phyloP scores from a whole-genome alignment of 2,329 filamentous ascomycete species.

The Aspergillus transmontanensis region DNA sequence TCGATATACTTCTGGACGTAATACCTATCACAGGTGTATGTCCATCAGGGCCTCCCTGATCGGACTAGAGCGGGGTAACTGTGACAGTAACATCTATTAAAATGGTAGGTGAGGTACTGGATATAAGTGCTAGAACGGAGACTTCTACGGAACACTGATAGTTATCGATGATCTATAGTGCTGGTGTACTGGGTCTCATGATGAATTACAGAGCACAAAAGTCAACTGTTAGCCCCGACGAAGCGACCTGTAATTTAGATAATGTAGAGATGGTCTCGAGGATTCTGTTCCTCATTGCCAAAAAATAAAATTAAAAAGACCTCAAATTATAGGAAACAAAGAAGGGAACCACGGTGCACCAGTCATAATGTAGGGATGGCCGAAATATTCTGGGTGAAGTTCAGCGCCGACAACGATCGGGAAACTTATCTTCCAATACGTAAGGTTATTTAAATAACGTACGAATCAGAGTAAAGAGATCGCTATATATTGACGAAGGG shows the following conservation, averaged over 20 bases:
- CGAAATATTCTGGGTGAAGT: neutral
- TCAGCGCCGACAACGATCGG: neutral
- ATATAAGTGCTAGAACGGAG: neutral
- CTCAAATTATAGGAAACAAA: too few species aligned
- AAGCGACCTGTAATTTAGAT: neutral
- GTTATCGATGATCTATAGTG: neutral
- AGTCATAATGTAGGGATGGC: neutral
- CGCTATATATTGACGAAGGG: neutral
- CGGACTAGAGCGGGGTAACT: neutral
- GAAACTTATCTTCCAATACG: too few species aligned
- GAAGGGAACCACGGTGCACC: neutral
- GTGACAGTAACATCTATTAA: neutral
- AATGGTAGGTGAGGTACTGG: neutral
- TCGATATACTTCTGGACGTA: neutral
- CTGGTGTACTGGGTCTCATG: neutral
- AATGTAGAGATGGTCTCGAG: neutral
- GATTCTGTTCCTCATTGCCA: neutral
- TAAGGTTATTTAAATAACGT: neutral
- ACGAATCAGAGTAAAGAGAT: neutral
- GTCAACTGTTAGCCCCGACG: neutral
- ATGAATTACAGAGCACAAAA: neutral
- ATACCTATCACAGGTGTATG: neutral
- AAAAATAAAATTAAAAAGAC: too few species aligned
- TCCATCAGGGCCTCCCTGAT: neutral
- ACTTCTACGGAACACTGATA: neutral